These are phyloP conservation scores for Russula vinacea DNA, from an alignment of 768 basidiomycete genomes.

Conservation along the genomic window DNA sequence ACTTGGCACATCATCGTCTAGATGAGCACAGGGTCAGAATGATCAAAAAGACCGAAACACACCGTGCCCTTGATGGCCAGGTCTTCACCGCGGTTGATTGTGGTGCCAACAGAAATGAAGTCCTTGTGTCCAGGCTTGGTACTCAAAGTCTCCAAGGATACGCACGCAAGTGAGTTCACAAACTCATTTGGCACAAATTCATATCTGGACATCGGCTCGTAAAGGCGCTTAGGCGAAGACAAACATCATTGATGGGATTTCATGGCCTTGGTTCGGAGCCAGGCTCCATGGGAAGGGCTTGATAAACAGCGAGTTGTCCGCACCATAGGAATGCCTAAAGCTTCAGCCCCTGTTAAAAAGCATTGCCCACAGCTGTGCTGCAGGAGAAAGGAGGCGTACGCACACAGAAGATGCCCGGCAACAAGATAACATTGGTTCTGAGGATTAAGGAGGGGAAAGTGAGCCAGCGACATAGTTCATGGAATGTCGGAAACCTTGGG, in stretches of 20 bases:
- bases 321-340: constrained; percentile 73
- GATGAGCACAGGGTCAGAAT: neutral
- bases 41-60: constrained; percentile 37
- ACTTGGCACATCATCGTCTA: too few species aligned
- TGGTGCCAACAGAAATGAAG: constrained; percentile 93
- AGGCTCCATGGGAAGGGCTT: constrained; percentile 52
- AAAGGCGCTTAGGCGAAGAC: neutral
- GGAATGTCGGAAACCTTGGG: too few species aligned
- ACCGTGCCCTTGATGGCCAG: constrained; percentile 90
- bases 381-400: too few species aligned
- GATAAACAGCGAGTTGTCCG: constrained; percentile 80
- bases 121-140: constrained; percentile 81
- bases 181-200: constrained; percentile 96
- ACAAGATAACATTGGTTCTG: too few species aligned
- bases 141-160: constrained; percentile 85
- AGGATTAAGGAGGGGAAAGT: too few species aligned
- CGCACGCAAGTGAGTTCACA: constrained; percentile 75
- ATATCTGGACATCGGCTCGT: constrained; percentile 49
- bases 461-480: too few species aligned
- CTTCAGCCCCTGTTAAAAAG: constrained; percentile 16
- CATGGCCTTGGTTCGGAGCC: constrained; percentile 42
- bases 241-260: constrained; percentile 12
- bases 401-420: too few species aligned
- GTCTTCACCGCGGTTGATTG: constrained; percentile 92
- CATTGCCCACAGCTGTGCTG: too few species aligned